Evolutionary conservation across 352 stramenopile genomes (phyloP).

Genomic region (Globisporangium lucens): DNA sequence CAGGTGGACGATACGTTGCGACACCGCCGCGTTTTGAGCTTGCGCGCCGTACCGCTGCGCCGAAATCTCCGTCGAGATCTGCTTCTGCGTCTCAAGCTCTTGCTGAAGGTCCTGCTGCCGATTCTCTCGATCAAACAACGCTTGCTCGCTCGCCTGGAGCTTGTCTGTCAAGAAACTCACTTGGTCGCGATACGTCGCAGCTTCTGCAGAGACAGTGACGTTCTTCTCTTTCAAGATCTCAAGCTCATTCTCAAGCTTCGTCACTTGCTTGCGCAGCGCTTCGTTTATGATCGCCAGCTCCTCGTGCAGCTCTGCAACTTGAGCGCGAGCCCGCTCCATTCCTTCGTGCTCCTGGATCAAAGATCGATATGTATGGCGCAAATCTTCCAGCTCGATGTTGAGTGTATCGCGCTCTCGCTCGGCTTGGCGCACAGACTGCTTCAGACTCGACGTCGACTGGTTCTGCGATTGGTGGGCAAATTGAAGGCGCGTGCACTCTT

Average conservation of each 20-base stretch:
- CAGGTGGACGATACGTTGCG: slow-evolving; percentile 74
- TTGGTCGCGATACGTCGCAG: slow-evolving; percentile 68
- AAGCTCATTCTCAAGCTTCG: slow-evolving; percentile 55
- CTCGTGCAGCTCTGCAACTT: slow-evolving; percentile 56
- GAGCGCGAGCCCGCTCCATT: slow-evolving; percentile 49
- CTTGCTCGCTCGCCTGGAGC: slow-evolving; percentile 49
- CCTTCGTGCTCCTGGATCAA: slow-evolving; percentile 73
- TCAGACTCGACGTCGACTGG: slow-evolving; percentile 51
- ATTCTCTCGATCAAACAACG: slow-evolving; percentile 27
- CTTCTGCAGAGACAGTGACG: slow-evolving; percentile 47
- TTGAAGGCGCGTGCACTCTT: slow-evolving; percentile 71
- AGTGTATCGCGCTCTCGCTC: slow-evolving; percentile 67
- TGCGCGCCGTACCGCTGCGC: slow-evolving; percentile 72
- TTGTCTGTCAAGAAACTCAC: slow-evolving; percentile 79
- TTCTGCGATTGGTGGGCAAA: slow-evolving; percentile 44
- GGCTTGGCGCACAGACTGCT: slow-evolving; percentile 51
- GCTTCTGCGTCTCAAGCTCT: slow-evolving; percentile 62
- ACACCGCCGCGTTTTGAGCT: slow-evolving; percentile 66
- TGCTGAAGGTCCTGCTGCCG: slow-evolving; percentile 23
- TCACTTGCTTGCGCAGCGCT: slow-evolving; percentile 56
- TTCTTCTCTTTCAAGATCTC: slow-evolving; percentile 54
- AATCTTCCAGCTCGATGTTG: slow-evolving; percentile 74
- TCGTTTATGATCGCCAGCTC: slow-evolving; percentile 65
- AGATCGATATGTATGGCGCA: slow-evolving; percentile 68
- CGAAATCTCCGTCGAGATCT: slow-evolving; percentile 75